phyloP scores from a whole-genome alignment of 768 basidiomycete genomes.

The Cubamyces lactineus region DNA sequence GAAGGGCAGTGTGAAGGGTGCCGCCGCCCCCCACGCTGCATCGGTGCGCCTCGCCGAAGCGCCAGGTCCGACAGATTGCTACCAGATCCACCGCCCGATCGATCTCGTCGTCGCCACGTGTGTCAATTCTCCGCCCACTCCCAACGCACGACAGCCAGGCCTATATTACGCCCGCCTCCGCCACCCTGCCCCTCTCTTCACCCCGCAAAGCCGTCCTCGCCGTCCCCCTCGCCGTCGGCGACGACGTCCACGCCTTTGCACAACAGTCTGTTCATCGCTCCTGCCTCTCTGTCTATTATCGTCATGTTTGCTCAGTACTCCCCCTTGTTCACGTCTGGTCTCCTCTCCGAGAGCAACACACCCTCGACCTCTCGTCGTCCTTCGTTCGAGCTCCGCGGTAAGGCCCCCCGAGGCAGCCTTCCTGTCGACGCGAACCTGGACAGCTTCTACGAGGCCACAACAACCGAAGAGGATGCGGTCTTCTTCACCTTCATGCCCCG shows the following conservation, averaged over 20 bases:
- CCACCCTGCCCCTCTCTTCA: neutral
- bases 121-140: slow-evolving; percentile 1
- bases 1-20: slow-evolving; percentile 9
- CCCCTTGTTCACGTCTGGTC: slow-evolving; percentile 66
- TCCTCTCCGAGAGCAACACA: slow-evolving; percentile 44
- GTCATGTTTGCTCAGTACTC: slow-evolving; percentile 54
- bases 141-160: neutral
- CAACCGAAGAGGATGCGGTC: slow-evolving; percentile 43
- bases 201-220: slow-evolving; percentile 12
- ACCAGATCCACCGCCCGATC: neutral
- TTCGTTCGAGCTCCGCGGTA: slow-evolving; percentile 23
- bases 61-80: slow-evolving; percentile 8
- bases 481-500: slow-evolving; percentile 51
- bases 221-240: slow-evolving; percentile 12
- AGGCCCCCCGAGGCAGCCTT: slow-evolving; percentile 37
- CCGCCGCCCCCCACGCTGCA: slow-evolving; percentile 8
- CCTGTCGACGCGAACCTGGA: slow-evolving; percentile 40
- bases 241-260: neutral
- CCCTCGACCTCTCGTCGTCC: slow-evolving; percentile 28
- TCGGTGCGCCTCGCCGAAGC: slow-evolving; percentile 4
- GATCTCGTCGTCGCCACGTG: slow-evolving; percentile 14
- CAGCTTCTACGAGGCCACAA: slow-evolving; percentile 25
- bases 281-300: neutral
- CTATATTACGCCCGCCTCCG: slow-evolving; percentile 13
- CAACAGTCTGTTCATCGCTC: neutral